These are phyloP conservation scores for Leptographium wingfieldii DNA, from an alignment of 2,329 filamentous ascomycete genomes.

Conservation along the genomic window DNA sequence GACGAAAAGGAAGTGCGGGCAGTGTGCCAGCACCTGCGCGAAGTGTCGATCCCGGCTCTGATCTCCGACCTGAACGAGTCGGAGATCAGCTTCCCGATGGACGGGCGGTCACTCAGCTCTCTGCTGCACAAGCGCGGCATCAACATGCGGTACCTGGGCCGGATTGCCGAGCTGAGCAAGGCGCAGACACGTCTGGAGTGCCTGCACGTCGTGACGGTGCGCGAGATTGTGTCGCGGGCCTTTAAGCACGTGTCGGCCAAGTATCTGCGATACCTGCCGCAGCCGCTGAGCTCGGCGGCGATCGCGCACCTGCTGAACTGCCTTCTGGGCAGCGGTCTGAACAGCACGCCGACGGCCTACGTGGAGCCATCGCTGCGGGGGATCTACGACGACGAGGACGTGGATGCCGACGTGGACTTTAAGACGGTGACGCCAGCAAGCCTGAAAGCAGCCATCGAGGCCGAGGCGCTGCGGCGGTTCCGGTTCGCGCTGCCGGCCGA, in stretches of 20 bases:
- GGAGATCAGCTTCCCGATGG: constrained; percentile 96
- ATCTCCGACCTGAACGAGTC: constrained; percentile 80
- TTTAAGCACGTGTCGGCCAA: constrained; percentile 86
- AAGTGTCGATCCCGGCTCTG: constrained; percentile 71
- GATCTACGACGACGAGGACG: constrained; percentile 71
- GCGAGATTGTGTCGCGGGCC: constrained; percentile 89
- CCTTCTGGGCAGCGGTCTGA: constrained; percentile 65
- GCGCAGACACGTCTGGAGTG: constrained; percentile 58
- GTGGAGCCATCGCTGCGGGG: constrained; percentile 60
- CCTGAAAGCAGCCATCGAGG: constrained; percentile 56
- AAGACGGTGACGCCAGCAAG: constrained; percentile 63
- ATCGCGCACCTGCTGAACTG: constrained; percentile 88
- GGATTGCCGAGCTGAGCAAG: constrained; percentile 57
- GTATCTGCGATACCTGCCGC: constrained; percentile 67
- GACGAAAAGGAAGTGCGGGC: constrained; percentile 84
- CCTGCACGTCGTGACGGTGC: constrained; percentile 62
- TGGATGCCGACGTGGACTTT: constrained; percentile 72
- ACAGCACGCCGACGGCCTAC: constrained; percentile 65
- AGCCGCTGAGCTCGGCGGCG: constrained; percentile 67
- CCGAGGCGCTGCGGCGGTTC: constrained; percentile 62
- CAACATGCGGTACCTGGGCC: constrained; percentile 92
- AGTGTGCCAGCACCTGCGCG: constrained; percentile 65
- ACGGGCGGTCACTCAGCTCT: constrained; percentile 79
- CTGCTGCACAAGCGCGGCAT: constrained; percentile 94
- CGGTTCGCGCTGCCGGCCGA: constrained; percentile 56